Evolutionary conservation across 352 stramenopile species (phyloP).

Genomic region (Phytophthora europaea): DNA sequence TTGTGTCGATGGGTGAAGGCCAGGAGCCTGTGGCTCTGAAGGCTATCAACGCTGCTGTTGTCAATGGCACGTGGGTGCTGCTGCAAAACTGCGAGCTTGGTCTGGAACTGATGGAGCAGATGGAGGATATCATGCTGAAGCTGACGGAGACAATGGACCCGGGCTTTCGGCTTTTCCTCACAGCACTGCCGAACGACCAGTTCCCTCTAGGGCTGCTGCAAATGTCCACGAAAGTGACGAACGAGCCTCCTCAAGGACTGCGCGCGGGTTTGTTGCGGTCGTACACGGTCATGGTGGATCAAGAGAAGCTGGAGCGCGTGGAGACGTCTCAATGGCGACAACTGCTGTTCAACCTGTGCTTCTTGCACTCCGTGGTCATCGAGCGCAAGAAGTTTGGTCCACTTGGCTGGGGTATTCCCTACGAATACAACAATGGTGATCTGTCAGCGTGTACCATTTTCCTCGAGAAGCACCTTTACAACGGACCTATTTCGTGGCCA

Average conservation of each 20-base stretch:
- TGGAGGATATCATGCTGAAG: conserved; percentile 98
- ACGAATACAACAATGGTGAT: conserved; percentile 99
- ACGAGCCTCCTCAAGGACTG: conserved; percentile 97
- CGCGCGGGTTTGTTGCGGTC: conserved; percentile 96
- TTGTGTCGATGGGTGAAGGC: conserved; percentile 98
- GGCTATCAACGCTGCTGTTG: conserved; percentile 96
- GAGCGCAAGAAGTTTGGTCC: conserved; percentile 99
- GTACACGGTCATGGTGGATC: conserved; percentile 99
- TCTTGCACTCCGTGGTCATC: conserved; percentile 98
- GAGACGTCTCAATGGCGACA: conserved; percentile 98
- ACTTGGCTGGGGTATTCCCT: conserved; percentile 98
- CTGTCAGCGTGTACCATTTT: conserved; percentile 98
- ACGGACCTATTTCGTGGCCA: conserved; percentile 97
- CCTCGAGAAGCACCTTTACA: conserved; percentile 99
- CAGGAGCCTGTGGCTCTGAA: conserved; percentile 98
- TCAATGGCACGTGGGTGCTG: conserved; percentile 98
- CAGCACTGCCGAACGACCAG: conserved; percentile 95
- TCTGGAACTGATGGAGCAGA: conserved; percentile 98
- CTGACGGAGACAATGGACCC: conserved; percentile 96
- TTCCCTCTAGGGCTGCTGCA: conserved; percentile 98
- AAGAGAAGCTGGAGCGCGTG: conserved; percentile 98
- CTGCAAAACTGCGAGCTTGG: conserved; percentile 99
- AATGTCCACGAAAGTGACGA: conserved; percentile 99
- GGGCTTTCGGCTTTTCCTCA: conserved; percentile 98
- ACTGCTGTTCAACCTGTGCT: conserved; percentile 98